Conservation (phyloP, 2,329 filamentous ascomycete species). For the Cytospora piceicola region DNA sequence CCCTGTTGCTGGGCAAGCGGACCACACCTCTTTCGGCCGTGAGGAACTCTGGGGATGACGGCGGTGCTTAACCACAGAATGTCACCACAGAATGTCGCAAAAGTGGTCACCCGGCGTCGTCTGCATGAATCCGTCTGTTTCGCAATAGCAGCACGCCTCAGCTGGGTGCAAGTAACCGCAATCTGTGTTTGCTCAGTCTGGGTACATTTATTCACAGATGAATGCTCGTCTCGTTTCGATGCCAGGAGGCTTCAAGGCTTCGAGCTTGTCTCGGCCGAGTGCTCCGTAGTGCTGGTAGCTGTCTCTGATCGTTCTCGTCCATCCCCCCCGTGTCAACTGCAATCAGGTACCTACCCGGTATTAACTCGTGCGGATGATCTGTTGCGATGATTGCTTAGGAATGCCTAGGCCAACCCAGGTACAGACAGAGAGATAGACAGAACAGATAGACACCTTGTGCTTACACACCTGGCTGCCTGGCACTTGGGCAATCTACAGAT, state of each 20-base stretch:
- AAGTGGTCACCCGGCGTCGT: conserved; percentile 16
- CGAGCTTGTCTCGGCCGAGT: conserved; percentile 7
- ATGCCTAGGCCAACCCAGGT: neutral
- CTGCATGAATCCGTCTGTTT: neutral
- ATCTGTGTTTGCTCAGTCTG: neutral
- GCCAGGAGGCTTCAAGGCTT: neutral
- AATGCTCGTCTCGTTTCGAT: neutral
- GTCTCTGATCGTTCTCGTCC: neutral
- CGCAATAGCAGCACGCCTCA: conserved; percentile 17
- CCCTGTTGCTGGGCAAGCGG: neutral
- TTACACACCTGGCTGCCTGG: no score
- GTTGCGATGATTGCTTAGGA: neutral
- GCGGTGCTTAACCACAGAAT: neutral
- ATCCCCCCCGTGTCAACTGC: neutral
- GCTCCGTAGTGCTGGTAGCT: neutral
- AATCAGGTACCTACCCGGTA: neutral
- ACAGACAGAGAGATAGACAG: no score
- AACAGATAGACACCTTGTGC: no score
- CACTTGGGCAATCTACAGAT: no score
- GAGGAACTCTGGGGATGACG: conserved; percentile 3
- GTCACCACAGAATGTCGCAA: conserved; percentile 17
- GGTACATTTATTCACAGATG: neutral
- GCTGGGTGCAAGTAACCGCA: conserved; percentile 21
- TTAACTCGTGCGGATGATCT: no score
- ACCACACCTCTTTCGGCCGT: conserved; percentile 10